Evolutionary conservation across 2,329 filamentous ascomycete species (phyloP).

Genomic region (Cladobotryum protrusum): DNA sequence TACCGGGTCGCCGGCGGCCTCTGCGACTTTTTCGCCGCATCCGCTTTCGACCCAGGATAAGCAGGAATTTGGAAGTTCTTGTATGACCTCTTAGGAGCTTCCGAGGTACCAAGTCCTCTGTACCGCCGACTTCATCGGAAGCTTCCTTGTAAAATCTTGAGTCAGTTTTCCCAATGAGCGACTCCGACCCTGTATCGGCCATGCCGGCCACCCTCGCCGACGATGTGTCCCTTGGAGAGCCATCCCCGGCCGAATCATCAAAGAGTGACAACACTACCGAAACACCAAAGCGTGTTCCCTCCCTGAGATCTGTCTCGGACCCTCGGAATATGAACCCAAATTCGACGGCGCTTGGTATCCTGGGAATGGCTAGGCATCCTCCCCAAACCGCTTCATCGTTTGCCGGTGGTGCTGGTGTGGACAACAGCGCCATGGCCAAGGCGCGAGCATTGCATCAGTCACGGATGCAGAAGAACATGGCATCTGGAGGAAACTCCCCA

Average conservation of each 20-base stretch:
- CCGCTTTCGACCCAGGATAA: constrained; percentile 1
- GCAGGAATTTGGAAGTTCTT: background rate
- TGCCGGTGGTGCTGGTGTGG: constrained; percentile 25
- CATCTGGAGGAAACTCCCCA: constrained; percentile 24
- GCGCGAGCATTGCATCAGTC: constrained; percentile 42
- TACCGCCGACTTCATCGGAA: background rate
- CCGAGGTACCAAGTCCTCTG: constrained; percentile 2
- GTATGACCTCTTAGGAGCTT: background rate
- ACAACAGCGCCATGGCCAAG: constrained; percentile 41
- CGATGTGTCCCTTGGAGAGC: constrained; percentile 37
- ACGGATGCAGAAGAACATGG: constrained; percentile 39
- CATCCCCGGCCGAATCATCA: constrained; percentile 44
- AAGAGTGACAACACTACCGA: constrained; percentile 35
- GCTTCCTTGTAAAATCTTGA: background rate
- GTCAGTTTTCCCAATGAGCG: constrained; percentile 15
- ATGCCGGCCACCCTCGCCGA: constrained; percentile 41
- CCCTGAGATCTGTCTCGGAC: constrained; percentile 55
- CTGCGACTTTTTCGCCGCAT: constrained; percentile 5
- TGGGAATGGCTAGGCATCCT: constrained; percentile 59
- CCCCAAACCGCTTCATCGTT: constrained; percentile 33
- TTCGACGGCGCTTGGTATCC: constrained; percentile 76
- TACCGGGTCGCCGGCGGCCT: constrained; percentile 10
- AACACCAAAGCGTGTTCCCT: constrained; percentile 47
- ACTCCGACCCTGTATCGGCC: constrained; percentile 34
- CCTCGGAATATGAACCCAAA: constrained; percentile 64